Conservation (phyloP, 2,329 filamentous ascomycete species). For the Teratosphaeriaceae sp. region DNA sequence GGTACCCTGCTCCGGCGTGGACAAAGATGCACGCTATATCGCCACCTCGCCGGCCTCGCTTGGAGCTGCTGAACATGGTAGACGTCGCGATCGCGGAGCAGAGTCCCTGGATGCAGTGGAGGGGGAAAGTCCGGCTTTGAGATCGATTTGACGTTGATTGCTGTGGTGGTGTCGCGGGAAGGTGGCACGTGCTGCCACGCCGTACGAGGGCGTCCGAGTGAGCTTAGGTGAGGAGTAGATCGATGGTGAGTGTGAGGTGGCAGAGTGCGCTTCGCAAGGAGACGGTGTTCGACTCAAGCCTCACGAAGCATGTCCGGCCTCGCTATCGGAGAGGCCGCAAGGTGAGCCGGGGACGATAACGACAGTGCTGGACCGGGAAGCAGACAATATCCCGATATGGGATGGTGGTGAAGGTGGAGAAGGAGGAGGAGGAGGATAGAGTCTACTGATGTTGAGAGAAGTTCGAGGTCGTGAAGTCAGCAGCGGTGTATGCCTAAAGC, state of each 20-base stretch:
- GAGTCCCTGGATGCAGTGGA: too few species aligned
- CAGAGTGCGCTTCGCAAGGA: background rate
- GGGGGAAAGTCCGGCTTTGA: too few species aligned
- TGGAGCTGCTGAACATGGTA: constrained; percentile 33
- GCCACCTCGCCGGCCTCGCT: constrained; percentile 31
- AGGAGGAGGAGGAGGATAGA: background rate
- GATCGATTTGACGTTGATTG: background rate
- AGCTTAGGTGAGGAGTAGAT: background rate
- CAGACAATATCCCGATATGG: background rate
- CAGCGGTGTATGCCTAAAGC: too few species aligned
- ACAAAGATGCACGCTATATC: constrained; percentile 77
- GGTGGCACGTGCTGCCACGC: background rate
- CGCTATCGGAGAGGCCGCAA: background rate
- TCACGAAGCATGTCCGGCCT: background rate
- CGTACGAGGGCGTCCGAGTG: background rate
- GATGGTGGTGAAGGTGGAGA: constrained; percentile 1
- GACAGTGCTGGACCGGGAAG: background rate
- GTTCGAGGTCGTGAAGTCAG: too few species aligned
- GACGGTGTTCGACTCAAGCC: background rate
- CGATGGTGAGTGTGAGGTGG: background rate
- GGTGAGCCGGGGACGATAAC: background rate
- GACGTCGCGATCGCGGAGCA: too few species aligned
- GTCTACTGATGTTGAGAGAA: too few species aligned
- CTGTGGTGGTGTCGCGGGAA: background rate
- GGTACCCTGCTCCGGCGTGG: constrained; percentile 91